Base-by-base conservation (phyloP, 164 flowering plant species). In the Tinospora cordifolia region DNA sequence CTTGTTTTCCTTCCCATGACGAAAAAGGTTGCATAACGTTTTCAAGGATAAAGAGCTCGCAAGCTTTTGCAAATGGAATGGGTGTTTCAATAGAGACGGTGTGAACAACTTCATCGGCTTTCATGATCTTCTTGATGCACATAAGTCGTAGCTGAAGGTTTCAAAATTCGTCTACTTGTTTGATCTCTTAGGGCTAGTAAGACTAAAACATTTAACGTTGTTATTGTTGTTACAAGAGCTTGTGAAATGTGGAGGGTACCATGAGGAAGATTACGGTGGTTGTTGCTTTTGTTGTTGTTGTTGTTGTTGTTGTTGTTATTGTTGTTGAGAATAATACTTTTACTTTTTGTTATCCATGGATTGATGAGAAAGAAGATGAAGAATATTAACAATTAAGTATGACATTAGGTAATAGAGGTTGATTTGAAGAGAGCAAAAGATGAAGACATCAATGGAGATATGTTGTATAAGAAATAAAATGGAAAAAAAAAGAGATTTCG, bases 61-160 rank as follows among this genome's bases (percentile, higher is more conserved):
- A 91, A 22, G 97, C 95, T 78, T 88, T 90, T 68, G 97, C 89
- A 76, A 91, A 88, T n/a, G 88, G 77, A 46, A 91, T 80, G 3
- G 97, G 93, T 8, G 97, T 90, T 71, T 90, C 97, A 13, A 95
- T 93, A 10, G 93, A 88, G 73, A 90, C 90, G 95, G 88, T 91
- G 68, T 95, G 86, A 19, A 89, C 97, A 69, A 90, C 97, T 69
- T 91, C 97, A 64, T 91, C 97, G 11, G 97, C 97, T 68, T 91
- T 91, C 97, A 91, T 91, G 78, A 91, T 91, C 83, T 91, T 91
- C 89, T 91, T 91, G 80, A 91, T 91, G 22, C 97, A 86, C 1
- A 95, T 95, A 3, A 91, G 73, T 0, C 95, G 97, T 11, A 91
- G 89, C 75, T 84, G 88, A 79, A 88, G 97, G 90, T 88, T 90